These are phyloP conservation scores for Lineolata rhizophorae DNA, from an alignment of 495 filamentous ascomycete species.

Conservation along the genomic window DNA sequence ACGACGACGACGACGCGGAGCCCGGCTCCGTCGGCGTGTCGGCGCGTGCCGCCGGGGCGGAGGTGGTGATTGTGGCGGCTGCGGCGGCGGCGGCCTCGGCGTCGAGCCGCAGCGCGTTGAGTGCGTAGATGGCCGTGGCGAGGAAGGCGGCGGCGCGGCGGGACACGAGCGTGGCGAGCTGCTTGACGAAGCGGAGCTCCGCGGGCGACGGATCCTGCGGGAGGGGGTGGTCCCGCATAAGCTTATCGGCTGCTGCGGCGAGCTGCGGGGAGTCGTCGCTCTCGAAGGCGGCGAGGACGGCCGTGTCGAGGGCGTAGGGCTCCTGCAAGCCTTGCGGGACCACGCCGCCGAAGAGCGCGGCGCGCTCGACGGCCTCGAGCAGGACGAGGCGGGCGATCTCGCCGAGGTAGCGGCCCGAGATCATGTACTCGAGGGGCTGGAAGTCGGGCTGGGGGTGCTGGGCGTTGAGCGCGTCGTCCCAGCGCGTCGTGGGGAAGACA, in stretches of 20 bases:
- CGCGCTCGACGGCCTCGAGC: conserved; percentile 32
- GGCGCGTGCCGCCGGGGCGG: too few relatives aligned
- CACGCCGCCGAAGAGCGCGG: conserved; percentile 31
- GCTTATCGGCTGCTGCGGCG: conserved; percentile 22
- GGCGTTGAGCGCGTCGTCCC: conserved; percentile 21
- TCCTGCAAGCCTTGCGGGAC: conserved; percentile 28
- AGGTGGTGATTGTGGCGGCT: too few relatives aligned
- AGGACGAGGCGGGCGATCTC: conserved; percentile 28
- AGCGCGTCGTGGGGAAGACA: conserved; percentile 18
- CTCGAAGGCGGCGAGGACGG: conserved; percentile 35
- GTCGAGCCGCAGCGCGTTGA: conserved; percentile 33
- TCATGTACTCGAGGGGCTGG: conserved; percentile 26
- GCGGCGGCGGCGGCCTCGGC: conserved; percentile 20
- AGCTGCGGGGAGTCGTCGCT: conserved; percentile 27
- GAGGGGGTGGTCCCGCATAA: conserved; percentile 31
- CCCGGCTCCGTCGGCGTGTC: too few relatives aligned
- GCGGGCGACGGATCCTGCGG: conserved; percentile 18
- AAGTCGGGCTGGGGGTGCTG: conserved; percentile 20
- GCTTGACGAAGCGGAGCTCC: conserved; percentile 33
- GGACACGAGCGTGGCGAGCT: conserved; percentile 30
- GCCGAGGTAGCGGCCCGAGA: conserved; percentile 31
- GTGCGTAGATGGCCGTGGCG: conserved; percentile 41
- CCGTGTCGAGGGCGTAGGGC: conserved; percentile 38
- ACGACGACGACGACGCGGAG: background rate
- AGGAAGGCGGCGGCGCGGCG: conserved; percentile 38